Base-by-base conservation (phyloP, 805 yeast species). In the Blastobotrys americana region DNA sequence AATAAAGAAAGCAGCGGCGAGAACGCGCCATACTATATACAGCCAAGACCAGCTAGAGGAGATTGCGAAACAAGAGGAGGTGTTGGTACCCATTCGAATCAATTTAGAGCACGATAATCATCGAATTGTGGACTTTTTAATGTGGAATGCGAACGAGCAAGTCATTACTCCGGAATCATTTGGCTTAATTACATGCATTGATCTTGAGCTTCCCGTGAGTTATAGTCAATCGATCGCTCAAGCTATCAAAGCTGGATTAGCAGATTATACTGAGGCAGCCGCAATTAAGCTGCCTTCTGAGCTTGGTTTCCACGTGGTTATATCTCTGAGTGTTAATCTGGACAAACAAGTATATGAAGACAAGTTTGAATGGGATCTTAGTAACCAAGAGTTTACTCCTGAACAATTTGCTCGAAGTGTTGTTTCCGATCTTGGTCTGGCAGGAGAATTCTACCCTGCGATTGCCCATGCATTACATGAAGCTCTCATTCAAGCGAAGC, bases 351-450 rank as follows among this genome's bases (percentile, higher is more conserved):
- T 89, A 35, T 88, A 80, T 56, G 95, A 88, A 54, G 98, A 93
- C 64, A 83, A 84, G 60, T 82, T 93, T 52, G 97, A 93, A 64
- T 90, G 97, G 97, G 94, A 93, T 58, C 69, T 93, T 36, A 57
- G 58, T 15, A 61, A 63, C 8, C 42, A 52, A 6, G 67, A 68
- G 4, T 58, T 84, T 18, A 76, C 87, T 1, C 97, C 98, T 0
- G 96, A 88, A 60, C 67, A 67, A 43, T 93, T 93, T 68, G 95
- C 97, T 0, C 74, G 72, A 47, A 73, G 75, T 5, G 87, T 90
- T 2, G 96, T 86, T 3, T 72, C 77, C 34, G 98, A 93, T 56
- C 61, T 93, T 63, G 96, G 96, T 0, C 66, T 93, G 25, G 69
- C 82, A 1, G 74, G 86, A 38, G 98, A 93, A 61, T 93, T 90